Base-by-base conservation (phyloP, 2,329 filamentous ascomycete species). In the Fusarium mexicanum region DNA sequence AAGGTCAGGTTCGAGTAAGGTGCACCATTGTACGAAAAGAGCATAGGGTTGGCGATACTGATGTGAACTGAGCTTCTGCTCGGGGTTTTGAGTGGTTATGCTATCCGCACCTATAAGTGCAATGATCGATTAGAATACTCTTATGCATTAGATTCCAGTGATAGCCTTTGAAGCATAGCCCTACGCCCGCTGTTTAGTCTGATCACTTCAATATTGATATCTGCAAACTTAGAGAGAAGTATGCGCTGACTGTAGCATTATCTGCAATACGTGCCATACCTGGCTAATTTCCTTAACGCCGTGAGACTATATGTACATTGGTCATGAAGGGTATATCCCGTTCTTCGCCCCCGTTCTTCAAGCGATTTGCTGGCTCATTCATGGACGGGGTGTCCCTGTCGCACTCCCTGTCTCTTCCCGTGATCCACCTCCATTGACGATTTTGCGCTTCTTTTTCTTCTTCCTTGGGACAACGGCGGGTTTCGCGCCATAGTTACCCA, bases 371-470 rank as follows among this genome's bases (percentile, higher is more conserved):
- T 24, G 37, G 43, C 16, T 54, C 43, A 31, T 37, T 79, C 64
- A 83, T 22, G 81, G 81, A 26, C 85, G 86, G 3, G 91, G 90
- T 4, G 91, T 92, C 3, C 88, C 91, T 4, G 88, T 86, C 1
- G 88, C 87, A 74, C 90, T 90, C 7, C 87, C 88, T 3, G 88
- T 91, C 60, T 89, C 88, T 75, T 89, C 87, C n/a, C 86, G 80
- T 5, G 83, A 82, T 43, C 82, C 81, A 8, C 82, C 81, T 7
- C 89, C 89, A 51, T 90, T 89, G 55, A 86, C 80, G 35, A 86
- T 84, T 80, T 87, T 90, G 85, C 91, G 94, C 88, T 92, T 94
- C 86, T 93, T 95, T 82, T 92, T 94, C 85, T 92, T 95, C 79
- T 87, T 91, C 60, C 88, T 86, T 3, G 91, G 89, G 24, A 95